A percentile compares a stretch with the other conserved stretches of the same genome.
Conservation (phyloP, 495 filamentous ascomycete species). For the Clohesyomyces aquaticus region DNA sequence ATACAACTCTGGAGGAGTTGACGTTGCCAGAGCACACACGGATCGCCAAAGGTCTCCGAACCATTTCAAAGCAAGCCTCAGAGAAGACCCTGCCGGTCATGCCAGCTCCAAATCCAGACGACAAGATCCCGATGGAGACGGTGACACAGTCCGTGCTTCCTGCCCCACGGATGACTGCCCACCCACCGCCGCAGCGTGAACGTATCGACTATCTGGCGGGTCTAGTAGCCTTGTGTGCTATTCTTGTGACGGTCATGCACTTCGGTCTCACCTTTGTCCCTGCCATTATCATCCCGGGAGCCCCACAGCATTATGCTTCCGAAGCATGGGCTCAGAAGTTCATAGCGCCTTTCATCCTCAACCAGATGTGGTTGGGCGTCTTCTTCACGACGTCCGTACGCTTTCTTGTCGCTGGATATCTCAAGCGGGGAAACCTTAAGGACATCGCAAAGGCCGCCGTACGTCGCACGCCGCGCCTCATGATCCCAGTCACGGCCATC, state of each 20-base stretch:
- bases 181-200: slow-evolving; percentile 33
- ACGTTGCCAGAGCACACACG: not conserved
- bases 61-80: not conserved
- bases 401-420: slow-evolving; percentile 47
- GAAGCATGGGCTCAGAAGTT: slow-evolving; percentile 47
- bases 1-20: slow-evolving; percentile 6
- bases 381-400: slow-evolving; percentile 53
- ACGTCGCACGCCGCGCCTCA: slow-evolving; percentile 46
- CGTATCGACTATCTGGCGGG: slow-evolving; percentile 53
- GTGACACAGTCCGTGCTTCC: slow-evolving; percentile 34
- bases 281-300: slow-evolving; percentile 43
- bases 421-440: slow-evolving; percentile 46
- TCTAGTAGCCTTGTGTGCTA: slow-evolving; percentile 45
- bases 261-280: slow-evolving; percentile 48
- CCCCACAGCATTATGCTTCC: slow-evolving; percentile 43
- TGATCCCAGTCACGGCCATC: slow-evolving; percentile 48
- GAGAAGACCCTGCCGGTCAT: slow-evolving; percentile 25
- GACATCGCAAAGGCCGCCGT: slow-evolving; percentile 49
- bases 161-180: slow-evolving; percentile 24
- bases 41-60: slow-evolving; percentile 3
- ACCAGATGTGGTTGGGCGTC: slow-evolving; percentile 50
- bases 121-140: slow-evolving; percentile 34
- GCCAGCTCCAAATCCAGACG: slow-evolving; percentile 7
- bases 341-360: slow-evolving; percentile 48
- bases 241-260: slow-evolving; percentile 50